Base-by-base conservation (phyloP, 2,329 filamentous ascomycete genomes). In the Cryphonectria japonica region DNA sequence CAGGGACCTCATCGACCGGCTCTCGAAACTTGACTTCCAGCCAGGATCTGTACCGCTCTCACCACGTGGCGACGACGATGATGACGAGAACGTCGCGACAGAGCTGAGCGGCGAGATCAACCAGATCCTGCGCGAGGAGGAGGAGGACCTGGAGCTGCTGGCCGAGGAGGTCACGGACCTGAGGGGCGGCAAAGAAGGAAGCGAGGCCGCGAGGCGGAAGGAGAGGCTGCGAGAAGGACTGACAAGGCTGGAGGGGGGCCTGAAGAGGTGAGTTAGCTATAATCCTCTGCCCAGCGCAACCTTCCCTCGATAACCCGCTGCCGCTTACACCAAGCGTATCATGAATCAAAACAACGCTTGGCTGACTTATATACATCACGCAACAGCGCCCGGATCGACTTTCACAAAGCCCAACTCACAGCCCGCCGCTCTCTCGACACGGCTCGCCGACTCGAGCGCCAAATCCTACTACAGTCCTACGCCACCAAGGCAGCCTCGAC, bases 91-190 rank as follows among this genome's bases (percentile, higher is more conserved):
- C 73, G 84, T 86, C 50, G 89, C 91, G 69, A 80, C 91, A 29
- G 94, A 97, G 81, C 87, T 98, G 46, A 89, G 89, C 74, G 85
- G 88, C 32, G 94, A 98, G 79, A 97, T 98, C 74, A 90, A 92
- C 75, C 90, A 93, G 77, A 87, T 88, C 26, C 82, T 98, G 72
- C 91, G 93, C 75, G 91, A 93, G 70, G 88, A 92, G 66, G 91
- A 97, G 76, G 93, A 97, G 73, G 93, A 97, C 71, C 87, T 96
- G 74, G 95, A 97, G 79, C 81, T 96, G 26, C 78, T 98, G 46
- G 85, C 85, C 64, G 93, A 96, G 78, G 94, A 97, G 77, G 86
- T 93, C 39, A 88, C 92, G 73, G 93, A 93, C 76, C 81, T 94
- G 37, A 84, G 87, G 50, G 79, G 84, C 3, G 84, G 84, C 2